Evolutionary conservation across 2,329 filamentous ascomycete genomes (phyloP), one percentile per base, ranked within the genome.

Genomic region (Shiraia sp.): DNA sequence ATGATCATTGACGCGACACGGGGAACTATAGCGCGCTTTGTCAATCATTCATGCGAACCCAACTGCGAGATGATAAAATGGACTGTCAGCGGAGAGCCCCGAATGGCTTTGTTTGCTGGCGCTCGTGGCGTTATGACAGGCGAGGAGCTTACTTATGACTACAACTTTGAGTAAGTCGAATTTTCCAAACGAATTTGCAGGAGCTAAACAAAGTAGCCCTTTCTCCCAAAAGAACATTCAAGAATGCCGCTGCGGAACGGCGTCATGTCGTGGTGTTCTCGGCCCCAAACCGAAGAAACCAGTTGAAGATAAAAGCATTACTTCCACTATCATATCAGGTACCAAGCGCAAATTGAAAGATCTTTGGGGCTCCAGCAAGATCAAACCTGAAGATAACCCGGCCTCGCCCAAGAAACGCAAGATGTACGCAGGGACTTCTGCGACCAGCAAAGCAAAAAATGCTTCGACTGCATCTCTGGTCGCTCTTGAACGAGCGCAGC

Each of bases 11-110:
- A 99, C 73, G 93, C 92, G 24, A 96, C 91, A 19, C 90, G 89
- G 41, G 93, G 93, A 59, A 95, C 89, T 53, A 95, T 97, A 70
- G 92, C 93, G 61, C 87, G 93, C 41, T 99, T 99, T 69, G 91
- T 99, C 67, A 99, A 99, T 66, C 93, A 99, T 69, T 96, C 90
- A 13, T 99, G 93, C 72, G 86, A 88, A 42, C 93, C 93, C 2
- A 99, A 99, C 66, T 97, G 92, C 72, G 83, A 87, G 49, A 97
- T 99, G 91, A 90, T 95, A 61, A 97, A 96, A 69, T 96, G 90
- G 90, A 92, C 91, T 48, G 93, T 99, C 40, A 85, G 85, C 34
- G 91, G 91, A 19, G 90, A 95, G 68, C 92, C 92, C 29, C 84
- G 93, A 41, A 97, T 99, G 90, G 93, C 91, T 12, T 81, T 99